These are phyloP conservation scores for Trametes cinnabarina DNA, from an alignment of 768 basidiomycete genomes.

Conservation along the genomic window DNA sequence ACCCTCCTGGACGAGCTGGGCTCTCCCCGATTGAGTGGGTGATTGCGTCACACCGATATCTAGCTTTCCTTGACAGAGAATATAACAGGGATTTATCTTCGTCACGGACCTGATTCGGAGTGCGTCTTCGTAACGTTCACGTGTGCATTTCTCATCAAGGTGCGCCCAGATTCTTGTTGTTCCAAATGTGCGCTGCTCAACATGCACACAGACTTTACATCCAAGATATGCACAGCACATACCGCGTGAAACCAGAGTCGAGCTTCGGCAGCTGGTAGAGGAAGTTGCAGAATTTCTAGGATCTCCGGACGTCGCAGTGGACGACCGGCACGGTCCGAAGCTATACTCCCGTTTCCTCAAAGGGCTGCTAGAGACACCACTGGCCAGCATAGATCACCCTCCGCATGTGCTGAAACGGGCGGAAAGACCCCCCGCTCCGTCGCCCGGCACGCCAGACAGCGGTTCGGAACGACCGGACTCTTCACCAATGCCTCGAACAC, in stretches of 20 bases:
- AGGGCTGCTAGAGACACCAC: slow-evolving; percentile 51
- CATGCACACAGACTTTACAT: slow-evolving; percentile 61
- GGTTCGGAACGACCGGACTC: neutral
- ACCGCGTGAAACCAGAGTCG: slow-evolving; percentile 52
- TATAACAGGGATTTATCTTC: slow-evolving; percentile 49
- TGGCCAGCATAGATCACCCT: slow-evolving; percentile 21
- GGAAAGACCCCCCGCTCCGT: neutral
- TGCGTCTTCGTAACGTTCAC: slow-evolving; percentile 80
- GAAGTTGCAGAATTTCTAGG: slow-evolving; percentile 65
- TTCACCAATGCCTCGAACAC: slow-evolving; percentile 1
- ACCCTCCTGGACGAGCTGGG: slow-evolving; percentile 34
- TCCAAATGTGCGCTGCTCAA: neutral
- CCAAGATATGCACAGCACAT: slow-evolving; percentile 69
- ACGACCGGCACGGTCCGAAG: slow-evolving; percentile 79
- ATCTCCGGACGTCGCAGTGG: slow-evolving; percentile 69
- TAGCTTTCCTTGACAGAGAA: neutral
- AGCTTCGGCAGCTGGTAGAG: slow-evolving; percentile 64
- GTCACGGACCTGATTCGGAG: slow-evolving; percentile 78
- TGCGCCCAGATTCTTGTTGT: slow-evolving; percentile 20
- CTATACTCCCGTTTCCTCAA: slow-evolving; percentile 78
- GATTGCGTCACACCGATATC: too few relatives aligned
- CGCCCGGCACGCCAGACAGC: neutral
- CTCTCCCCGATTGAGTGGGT: slow-evolving; percentile 20
- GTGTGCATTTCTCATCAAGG: slow-evolving; percentile 80
- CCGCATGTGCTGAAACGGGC: slow-evolving; percentile 9